phyloP scores from a whole-genome alignment of 345 rosid species.

The Gossypium australe region DNA sequence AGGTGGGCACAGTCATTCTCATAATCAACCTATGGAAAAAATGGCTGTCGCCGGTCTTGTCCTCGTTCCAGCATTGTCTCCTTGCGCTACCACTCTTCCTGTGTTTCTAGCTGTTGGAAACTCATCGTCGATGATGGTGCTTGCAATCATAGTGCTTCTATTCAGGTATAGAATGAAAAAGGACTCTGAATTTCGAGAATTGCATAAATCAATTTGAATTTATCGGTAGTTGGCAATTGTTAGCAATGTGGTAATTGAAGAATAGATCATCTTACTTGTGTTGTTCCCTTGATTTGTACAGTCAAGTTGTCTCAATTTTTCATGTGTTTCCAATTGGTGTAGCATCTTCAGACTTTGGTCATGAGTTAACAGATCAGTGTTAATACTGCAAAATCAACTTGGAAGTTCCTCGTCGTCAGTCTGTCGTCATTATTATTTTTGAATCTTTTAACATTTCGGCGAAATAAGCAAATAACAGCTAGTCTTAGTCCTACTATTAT shows the following conservation, averaged over 20 bases:
- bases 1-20: conserved; percentile 93
- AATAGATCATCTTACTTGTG: neutral
- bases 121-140: conserved; percentile 92
- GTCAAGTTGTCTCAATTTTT: neutral
- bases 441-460: neutral
- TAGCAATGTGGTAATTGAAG: neutral
- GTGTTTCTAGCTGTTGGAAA: conserved; percentile 98
- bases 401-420: neutral
- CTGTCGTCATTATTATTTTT: neutral
- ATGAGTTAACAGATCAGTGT: neutral
- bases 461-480: neutral
- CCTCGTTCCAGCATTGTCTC: conserved; percentile 97
- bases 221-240: neutral
- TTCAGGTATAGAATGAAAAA: conserved; percentile 49
- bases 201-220: neutral
- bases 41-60: conserved; percentile 99
- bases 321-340: neutral
- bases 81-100: conserved; percentile 97
- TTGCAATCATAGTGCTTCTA: conserved; percentile 88
- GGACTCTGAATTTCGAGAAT: neutral
- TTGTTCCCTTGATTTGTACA: neutral
- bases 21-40: conserved; percentile 98
- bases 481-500: neutral
- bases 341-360: neutral
- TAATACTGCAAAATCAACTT: neutral